Evolutionary conservation across 2,329 filamentous ascomycete genomes (phyloP), one percentile per base, ranked within the genome.

Genomic region (Exophiala sp.): DNA sequence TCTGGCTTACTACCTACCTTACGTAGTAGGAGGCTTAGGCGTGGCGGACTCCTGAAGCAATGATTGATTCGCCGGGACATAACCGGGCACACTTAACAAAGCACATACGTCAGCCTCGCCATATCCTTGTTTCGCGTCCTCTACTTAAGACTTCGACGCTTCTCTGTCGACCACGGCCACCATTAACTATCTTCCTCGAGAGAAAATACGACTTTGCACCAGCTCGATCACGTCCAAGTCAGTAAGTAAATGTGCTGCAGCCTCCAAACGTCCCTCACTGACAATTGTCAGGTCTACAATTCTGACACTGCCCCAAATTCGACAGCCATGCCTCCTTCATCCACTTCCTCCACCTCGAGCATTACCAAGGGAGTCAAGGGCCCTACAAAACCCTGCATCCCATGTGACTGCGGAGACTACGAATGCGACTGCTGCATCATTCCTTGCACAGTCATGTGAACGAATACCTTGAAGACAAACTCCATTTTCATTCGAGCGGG

Each of bases 381-480:
- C 18, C 52, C 55, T 6, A 50, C 52, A 7, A 55, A 58, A 47
- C 55, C 55, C 10, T 58, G 55, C 34, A 55, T 58, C 47, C 51
- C 51, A n/a, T 56, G 53, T 39, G 53, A 56, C 30, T 56, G 53
- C 22, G 53, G 53, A 8, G 29, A 35, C 32, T 50, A 42, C 19
- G 52, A 55, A 16, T 58, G 55, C 32, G 52, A 55, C 10, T 58
- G 55, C 19, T 58, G 52, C 37, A 58, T 58, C 37, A 53, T 55
- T 18, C 55, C 55, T 1, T 58, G 55, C 32, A 43, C 39, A 1
- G 49, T 58, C 10, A 53, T 53, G 49, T 58, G 38, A n/a, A 53
- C 2, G 16, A 40, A 18, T n/a, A n/a, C n/a, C 27, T 44, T 29
- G 35, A 41, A 18, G 23, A 7, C 4, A 19, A 2, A 10, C 35